These are phyloP conservation scores for Entophlyctis helioformis DNA, from an alignment of 192 early-diverging fungal species.

Conservation along the genomic window DNA sequence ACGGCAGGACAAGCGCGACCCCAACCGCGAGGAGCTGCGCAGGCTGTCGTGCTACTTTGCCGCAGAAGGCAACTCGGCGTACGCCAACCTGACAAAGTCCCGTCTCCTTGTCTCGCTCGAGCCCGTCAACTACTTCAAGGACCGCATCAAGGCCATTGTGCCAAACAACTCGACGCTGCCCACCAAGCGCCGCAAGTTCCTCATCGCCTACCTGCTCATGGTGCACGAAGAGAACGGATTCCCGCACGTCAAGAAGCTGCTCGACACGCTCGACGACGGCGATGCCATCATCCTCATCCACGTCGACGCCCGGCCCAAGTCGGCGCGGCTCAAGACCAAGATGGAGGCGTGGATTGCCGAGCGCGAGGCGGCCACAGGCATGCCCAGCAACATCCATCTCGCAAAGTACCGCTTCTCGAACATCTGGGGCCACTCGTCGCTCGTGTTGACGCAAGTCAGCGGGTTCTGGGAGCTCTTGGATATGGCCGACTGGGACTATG, in stretches of 20 bases:
- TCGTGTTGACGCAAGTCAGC: conserved; percentile 28
- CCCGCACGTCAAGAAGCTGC: conserved; percentile 3
- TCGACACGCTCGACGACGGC: conserved; percentile 27
- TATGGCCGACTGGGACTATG: conserved; percentile 40
- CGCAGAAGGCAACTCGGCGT: conserved; percentile 22
- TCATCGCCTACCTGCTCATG: conserved; percentile 35
- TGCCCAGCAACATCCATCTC: conserved; percentile 19
- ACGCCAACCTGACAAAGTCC: conserved; percentile 13
- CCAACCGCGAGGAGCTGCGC: conserved; percentile 8
- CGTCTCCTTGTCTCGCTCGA: conserved; percentile 18
- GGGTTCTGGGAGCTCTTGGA: conserved; percentile 38
- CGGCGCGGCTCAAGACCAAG: conserved; percentile 3
- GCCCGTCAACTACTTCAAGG: conserved; percentile 3
- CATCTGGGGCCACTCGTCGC: conserved; percentile 30
- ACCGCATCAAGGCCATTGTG: conserved; percentile 4
- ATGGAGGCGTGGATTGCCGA: conserved; percentile 11
- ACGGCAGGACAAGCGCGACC: neutral
- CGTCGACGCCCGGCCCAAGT: conserved; percentile 15
- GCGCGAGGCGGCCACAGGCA: neutral
- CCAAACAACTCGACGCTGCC: conserved; percentile 3
- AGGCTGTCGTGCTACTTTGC: conserved; percentile 28
- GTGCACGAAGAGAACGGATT: conserved; percentile 15
- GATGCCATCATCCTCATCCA: conserved; percentile 28
- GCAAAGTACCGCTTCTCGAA: conserved; percentile 12
- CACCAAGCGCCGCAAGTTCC: conserved; percentile 11